These are phyloP conservation scores for Venturia asperata DNA, from an alignment of 2,329 filamentous ascomycete genomes.

Conservation along the genomic window DNA sequence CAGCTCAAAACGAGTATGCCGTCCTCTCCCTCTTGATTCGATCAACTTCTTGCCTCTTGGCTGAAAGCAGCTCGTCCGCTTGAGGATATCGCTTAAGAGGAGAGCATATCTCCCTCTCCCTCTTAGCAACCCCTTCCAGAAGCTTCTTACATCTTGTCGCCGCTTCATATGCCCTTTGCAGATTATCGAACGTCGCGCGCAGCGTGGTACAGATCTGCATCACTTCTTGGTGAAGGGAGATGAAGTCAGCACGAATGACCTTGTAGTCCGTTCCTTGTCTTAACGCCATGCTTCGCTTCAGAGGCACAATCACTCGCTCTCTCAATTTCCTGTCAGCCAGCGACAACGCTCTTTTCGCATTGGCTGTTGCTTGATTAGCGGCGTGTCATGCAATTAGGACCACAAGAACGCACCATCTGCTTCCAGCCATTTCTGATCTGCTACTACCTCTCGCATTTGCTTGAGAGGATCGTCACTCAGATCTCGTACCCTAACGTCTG, in stretches of 20 bases:
- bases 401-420: background rate
- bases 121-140: background rate
- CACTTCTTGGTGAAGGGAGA: background rate
- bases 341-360: background rate
- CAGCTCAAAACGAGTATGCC: background rate
- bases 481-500: slow-evolving; percentile 1
- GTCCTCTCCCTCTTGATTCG: background rate
- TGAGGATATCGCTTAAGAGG: background rate
- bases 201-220: slow-evolving; percentile 3
- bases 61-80: background rate
- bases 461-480: background rate
- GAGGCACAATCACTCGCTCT: slow-evolving; percentile 2
- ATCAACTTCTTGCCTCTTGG: background rate
- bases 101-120: background rate
- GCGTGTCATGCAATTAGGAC: background rate
- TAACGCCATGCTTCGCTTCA: slow-evolving; percentile 2
- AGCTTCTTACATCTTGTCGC: background rate
- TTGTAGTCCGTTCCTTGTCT: background rate
- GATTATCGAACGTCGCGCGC: background rate
- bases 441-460: background rate
- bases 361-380: background rate
- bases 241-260: background rate
- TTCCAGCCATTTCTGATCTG: background rate
- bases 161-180: background rate
- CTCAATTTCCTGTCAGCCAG: background rate